These are phyloP conservation scores for Leucosporidium scottii DNA, from an alignment of 768 basidiomycete genomes.

Conservation along the genomic window DNA sequence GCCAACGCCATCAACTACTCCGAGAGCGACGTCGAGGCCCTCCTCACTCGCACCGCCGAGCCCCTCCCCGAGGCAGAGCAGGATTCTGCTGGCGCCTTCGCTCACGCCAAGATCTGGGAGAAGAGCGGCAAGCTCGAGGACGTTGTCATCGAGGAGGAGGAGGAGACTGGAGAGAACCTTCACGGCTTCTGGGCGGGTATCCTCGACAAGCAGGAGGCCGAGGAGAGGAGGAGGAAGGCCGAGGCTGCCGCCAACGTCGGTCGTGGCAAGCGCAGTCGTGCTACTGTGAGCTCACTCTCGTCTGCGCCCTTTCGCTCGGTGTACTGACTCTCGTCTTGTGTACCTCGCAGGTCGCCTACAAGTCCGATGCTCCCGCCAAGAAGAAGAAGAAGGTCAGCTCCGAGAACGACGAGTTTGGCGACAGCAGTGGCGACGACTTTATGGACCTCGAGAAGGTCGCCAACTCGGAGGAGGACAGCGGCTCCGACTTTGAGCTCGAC, in stretches of 20 bases:
- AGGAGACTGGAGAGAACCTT: conserved; percentile 47
- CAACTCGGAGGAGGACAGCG: not conserved
- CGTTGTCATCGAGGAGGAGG: conserved; percentile 54
- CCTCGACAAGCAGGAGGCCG: conserved; percentile 40
- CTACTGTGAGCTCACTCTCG: not conserved
- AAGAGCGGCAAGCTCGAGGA: conserved; percentile 55
- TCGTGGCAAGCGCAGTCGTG: conserved; percentile 7
- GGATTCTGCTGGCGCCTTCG: conserved; percentile 49
- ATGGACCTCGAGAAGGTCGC: not conserved
- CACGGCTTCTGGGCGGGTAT: conserved; percentile 77
- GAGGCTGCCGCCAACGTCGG: not conserved
- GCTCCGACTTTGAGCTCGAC: too few species aligned
- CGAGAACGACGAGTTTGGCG: not conserved
- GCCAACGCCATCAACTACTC: conserved; percentile 20
- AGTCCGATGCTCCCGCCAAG: not conserved
- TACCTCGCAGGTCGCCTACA: not conserved
- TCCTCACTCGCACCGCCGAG: conserved; percentile 24
- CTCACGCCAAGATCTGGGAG: conserved; percentile 88
- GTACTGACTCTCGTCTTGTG: not conserved
- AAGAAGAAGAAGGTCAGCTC: not conserved
- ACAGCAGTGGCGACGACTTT: not conserved
- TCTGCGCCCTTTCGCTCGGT: not conserved
- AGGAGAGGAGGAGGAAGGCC: conserved; percentile 1
- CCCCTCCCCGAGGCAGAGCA: conserved; percentile 5
- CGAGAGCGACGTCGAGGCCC: conserved; percentile 38